Evolutionary conservation across 345 rosid species (phyloP).

Genomic region (Nephelium lappaceum): DNA sequence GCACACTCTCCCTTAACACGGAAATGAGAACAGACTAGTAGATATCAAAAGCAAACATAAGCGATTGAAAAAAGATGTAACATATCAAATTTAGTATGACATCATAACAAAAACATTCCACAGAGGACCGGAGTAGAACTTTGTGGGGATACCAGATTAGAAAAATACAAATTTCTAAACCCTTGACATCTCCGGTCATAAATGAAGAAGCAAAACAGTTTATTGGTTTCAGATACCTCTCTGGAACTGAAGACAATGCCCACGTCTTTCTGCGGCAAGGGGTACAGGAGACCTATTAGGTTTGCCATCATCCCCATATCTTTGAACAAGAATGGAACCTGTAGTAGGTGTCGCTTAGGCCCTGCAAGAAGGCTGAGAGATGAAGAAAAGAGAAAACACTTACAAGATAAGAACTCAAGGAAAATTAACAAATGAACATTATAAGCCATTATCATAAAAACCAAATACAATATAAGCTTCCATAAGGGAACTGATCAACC

Average conservation of each 20-base stretch:
- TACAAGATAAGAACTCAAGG: slow-evolving; percentile 10
- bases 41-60: neutral
- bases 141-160: neutral
- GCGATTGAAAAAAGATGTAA: neutral
- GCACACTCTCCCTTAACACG: neutral
- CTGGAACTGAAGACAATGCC: slow-evolving; percentile 95
- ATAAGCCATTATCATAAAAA: neutral
- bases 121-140: neutral
- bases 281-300: slow-evolving; percentile 44
- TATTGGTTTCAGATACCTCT: slow-evolving; percentile 51
- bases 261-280: slow-evolving; percentile 69
- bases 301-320: slow-evolving; percentile 60
- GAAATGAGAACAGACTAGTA: neutral
- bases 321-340: slow-evolving; percentile 75
- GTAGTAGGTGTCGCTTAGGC: slow-evolving; percentile 78
- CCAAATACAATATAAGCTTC: neutral
- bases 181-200: neutral
- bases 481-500: slow-evolving; percentile 35
- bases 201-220: neutral
- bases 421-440: slow-evolving; percentile 1
- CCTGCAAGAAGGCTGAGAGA: slow-evolving; percentile 88
- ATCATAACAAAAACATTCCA: neutral
- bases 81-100: neutral
- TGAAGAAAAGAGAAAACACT: slow-evolving; percentile 11
- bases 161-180: neutral